These are phyloP conservation scores for Podila epigama DNA, from an alignment of 192 early-diverging fungal species.

Conservation along the genomic window DNA sequence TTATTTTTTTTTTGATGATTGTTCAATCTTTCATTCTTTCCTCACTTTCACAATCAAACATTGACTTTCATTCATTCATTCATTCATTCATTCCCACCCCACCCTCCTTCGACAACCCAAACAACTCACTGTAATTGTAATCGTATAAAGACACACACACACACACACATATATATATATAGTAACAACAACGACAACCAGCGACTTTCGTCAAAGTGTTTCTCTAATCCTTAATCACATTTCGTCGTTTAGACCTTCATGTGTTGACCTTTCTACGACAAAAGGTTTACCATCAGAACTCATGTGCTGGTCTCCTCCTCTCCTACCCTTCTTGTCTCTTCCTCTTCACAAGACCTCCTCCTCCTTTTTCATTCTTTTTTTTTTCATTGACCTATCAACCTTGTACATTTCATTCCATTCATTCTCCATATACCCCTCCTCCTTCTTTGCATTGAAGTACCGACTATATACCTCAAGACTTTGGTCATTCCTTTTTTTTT, in stretches of 20 bases:
- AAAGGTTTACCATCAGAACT: slow-evolving; percentile 34
- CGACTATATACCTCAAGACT: no score
- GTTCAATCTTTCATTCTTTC: neutral
- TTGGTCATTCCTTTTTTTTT: neutral
- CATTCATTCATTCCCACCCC: no score
- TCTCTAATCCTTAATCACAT: neutral
- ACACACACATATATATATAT: neutral
- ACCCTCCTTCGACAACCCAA: neutral
- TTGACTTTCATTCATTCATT: neutral
- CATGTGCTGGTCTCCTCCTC: slow-evolving; percentile 12
- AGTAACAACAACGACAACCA: no score
- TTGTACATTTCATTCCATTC: neutral
- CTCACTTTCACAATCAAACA: neutral
- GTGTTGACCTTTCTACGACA: slow-evolving; percentile 42
- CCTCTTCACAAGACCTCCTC: neutral
- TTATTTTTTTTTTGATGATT: neutral
- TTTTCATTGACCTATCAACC: neutral
- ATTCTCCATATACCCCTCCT: neutral
- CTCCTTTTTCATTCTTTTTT: neutral
- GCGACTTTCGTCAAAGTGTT: no score
- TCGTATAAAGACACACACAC: neutral
- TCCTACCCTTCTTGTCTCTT: neutral
- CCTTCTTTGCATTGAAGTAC: no score
- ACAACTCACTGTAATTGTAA: neutral
- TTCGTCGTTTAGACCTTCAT: slow-evolving; percentile 29